These are phyloP conservation scores for Botrytis hyacinthi DNA, from an alignment of 2,329 filamentous ascomycete species.

Conservation along the genomic window DNA sequence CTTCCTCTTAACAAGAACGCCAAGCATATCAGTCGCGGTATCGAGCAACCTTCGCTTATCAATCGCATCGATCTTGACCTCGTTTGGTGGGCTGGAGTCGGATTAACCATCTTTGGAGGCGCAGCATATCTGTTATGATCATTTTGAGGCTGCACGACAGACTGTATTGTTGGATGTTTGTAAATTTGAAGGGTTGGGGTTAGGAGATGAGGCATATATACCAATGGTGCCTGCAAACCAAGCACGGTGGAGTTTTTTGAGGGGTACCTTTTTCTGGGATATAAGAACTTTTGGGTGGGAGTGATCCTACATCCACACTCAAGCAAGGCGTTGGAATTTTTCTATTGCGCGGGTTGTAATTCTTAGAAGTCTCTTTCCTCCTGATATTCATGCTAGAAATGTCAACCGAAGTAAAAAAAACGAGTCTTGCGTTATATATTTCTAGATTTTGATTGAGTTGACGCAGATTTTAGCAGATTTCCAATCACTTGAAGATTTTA, in stretches of 20 bases:
- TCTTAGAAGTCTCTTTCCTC: neutral
- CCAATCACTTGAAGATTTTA: neutral
- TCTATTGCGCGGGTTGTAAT: constrained; percentile 5
- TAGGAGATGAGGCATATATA: constrained; percentile 27
- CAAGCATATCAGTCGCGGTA: constrained; percentile 34
- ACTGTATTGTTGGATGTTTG: constrained; percentile 22
- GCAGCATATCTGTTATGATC: constrained; percentile 38
- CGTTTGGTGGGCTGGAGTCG: constrained; percentile 39
- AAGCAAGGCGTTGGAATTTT: constrained; percentile 15
- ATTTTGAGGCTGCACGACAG: neutral
- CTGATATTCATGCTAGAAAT: constrained; percentile 1
- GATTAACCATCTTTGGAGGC: constrained; percentile 38
- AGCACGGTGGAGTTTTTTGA: constrained; percentile 15
- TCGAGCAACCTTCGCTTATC: constrained; percentile 25
- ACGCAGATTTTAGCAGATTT: neutral
- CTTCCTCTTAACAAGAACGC: constrained; percentile 38
- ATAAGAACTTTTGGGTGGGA: constrained; percentile 11
- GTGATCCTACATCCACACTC: constrained; percentile 10
- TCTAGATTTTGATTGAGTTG: too few species aligned
- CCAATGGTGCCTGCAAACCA: constrained; percentile 17
- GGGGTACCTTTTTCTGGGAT: constrained; percentile 23
- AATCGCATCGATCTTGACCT: constrained; percentile 34
- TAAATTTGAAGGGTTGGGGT: constrained; percentile 24
- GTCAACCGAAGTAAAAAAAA: neutral
- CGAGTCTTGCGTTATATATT: neutral